Conservation (phyloP, 768 basidiomycete genomes). For the Chalciporus pseudorubinellus region DNA sequence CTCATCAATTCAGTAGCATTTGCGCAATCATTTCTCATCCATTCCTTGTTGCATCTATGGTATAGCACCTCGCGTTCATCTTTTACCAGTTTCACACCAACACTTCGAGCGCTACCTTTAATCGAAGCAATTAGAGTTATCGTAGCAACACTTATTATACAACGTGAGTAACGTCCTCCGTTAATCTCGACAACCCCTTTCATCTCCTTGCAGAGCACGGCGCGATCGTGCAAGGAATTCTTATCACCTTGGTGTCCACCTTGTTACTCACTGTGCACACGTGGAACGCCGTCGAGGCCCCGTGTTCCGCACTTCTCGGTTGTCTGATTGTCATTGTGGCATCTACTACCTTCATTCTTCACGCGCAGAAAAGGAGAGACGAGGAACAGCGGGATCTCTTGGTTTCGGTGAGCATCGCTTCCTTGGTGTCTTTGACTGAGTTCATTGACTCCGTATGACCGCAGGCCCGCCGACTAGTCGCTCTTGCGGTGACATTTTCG, state of each 20-base stretch:
- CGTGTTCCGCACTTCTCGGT: constrained; percentile 18
- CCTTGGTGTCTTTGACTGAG: neutral
- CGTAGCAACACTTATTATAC: constrained; percentile 20
- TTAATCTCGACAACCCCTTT: neutral
- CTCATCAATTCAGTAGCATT: constrained; percentile 27
- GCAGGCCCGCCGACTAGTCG: constrained; percentile 3
- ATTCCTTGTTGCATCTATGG: constrained; percentile 6
- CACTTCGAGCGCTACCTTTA: constrained; percentile 11
- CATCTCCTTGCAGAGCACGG: constrained; percentile 27
- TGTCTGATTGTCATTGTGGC: constrained; percentile 21
- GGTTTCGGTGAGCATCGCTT: constrained; percentile 11
- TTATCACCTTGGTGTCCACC: constrained; percentile 20
- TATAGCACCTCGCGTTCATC: constrained; percentile 3
- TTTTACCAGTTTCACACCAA: constrained; percentile 6
- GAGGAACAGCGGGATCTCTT: constrained; percentile 7
- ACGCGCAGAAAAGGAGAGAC: neutral
- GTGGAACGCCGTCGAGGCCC: constrained; percentile 4
- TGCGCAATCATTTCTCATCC: constrained; percentile 17
- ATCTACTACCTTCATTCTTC: constrained; percentile 10
- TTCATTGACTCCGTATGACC: neutral
- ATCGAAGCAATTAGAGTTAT: constrained; percentile 20
- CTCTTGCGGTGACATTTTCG: neutral
- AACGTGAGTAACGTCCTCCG: constrained; percentile 17
- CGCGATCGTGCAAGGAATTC: constrained; percentile 26
- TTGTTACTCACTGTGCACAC: constrained; percentile 17